A percentile compares a stretch with the other conserved stretches of the same genome.
These are phyloP conservation scores for Plasmopara viticola DNA, from an alignment of 352 stramenopile genomes.

Conservation along the genomic window DNA sequence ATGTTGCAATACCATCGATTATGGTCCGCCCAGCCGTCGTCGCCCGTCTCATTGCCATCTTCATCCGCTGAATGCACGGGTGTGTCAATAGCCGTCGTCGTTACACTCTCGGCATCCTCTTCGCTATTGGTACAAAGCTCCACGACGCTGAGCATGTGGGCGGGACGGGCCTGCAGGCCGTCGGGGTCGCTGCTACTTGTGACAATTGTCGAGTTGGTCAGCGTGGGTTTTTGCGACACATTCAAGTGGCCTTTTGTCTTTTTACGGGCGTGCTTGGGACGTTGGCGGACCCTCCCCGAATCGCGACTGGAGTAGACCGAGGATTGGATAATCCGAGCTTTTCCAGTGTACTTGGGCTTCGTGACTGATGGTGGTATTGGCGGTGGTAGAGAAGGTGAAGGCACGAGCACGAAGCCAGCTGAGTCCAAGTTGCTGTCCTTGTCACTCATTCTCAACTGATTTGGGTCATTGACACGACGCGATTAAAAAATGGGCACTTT, in stretches of 20 bases:
- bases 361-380: slow-evolving; percentile 3
- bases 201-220: slow-evolving; percentile 1
- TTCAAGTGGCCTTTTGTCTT: slow-evolving; percentile 13
- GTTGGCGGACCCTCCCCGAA: slow-evolving; percentile 2
- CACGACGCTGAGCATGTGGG: slow-evolving; percentile 73
- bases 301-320: slow-evolving; percentile 25
- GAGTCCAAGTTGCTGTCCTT: slow-evolving; percentile 26
- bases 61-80: slow-evolving; percentile 30
- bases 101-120: slow-evolving; percentile 33
- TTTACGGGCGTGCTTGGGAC: slow-evolving; percentile 11
- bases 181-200: slow-evolving; percentile 2
- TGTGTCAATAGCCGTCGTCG: slow-evolving; percentile 26
- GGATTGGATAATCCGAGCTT: slow-evolving; percentile 28
- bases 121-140: slow-evolving; percentile 66
- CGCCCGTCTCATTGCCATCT: slow-evolving; percentile 33
- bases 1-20: slow-evolving; percentile 90
- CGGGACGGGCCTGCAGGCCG: slow-evolving; percentile 11
- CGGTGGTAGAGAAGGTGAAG: slow-evolving; percentile 8
- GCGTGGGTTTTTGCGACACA: background rate
- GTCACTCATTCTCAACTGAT: slow-evolving; percentile 24
- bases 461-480: slow-evolving; percentile 5
- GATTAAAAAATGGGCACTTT: slow-evolving; percentile 10
- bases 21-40: slow-evolving; percentile 79
- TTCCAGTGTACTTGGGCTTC: slow-evolving; percentile 26
- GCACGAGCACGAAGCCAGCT: slow-evolving; percentile 13